Evolutionary conservation across 2,329 filamentous ascomycete genomes (phyloP).

Genomic region (Iodosphaeria phyllophila): DNA sequence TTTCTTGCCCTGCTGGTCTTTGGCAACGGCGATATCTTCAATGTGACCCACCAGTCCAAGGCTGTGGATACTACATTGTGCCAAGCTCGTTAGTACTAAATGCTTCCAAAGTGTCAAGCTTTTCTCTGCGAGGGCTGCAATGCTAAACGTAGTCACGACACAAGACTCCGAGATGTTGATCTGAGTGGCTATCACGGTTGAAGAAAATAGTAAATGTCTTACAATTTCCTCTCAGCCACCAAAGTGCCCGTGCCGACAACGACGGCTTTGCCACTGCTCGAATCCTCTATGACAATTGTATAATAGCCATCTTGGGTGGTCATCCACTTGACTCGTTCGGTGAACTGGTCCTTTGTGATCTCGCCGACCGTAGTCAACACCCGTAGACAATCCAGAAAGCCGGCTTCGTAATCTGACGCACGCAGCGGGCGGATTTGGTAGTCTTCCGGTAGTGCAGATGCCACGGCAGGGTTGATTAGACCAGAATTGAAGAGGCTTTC

Average conservation of each 20-base stretch:
- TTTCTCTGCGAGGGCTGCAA: too few relatives aligned
- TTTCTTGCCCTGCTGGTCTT: constrained; percentile 95
- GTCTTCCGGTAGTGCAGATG: constrained; percentile 53
- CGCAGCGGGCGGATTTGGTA: constrained; percentile 72
- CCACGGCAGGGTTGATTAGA: constrained; percentile 62
- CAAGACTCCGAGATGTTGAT: too few relatives aligned
- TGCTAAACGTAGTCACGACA: too few relatives aligned
- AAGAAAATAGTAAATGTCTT: too few relatives aligned
- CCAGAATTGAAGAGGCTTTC: constrained; percentile 57
- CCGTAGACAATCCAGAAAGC: constrained; percentile 80
- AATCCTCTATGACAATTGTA: constrained; percentile 70
- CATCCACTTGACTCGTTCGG: constrained; percentile 71
- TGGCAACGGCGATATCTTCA: constrained; percentile 89
- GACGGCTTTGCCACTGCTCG: constrained; percentile 27
- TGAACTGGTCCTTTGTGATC: constrained; percentile 55
- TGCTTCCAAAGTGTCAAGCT: too few relatives aligned
- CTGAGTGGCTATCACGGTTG: too few relatives aligned
- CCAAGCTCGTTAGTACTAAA: too few relatives aligned
- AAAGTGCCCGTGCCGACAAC: constrained; percentile 85
- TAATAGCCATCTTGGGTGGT: constrained; percentile 60
- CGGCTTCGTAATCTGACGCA: constrained; percentile 56
- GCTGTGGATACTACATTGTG: constrained; percentile 45
- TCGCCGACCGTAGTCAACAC: constrained; percentile 90
- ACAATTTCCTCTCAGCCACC: constrained; percentile 90
- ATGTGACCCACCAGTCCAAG: constrained; percentile 82